Base-by-base conservation (phyloP, 495 filamentous ascomycete genomes). In the Penicillium lagena region DNA sequence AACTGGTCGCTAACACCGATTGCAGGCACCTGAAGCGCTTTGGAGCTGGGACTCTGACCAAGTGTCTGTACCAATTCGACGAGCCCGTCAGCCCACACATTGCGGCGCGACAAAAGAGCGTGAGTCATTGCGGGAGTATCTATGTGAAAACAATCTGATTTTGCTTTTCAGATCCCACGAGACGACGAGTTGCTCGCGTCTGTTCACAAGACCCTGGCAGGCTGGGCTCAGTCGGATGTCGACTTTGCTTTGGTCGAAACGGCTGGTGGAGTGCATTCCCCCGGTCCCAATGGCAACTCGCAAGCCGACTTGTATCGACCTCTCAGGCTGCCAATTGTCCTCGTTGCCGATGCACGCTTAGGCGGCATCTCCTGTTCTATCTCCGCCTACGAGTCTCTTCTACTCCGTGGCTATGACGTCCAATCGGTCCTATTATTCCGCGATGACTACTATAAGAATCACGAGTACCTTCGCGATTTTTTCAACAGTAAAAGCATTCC, bases 341-440 rank as follows among this genome's bases (percentile, higher is more conserved):
- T 90, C 4, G 71, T 89, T 9, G 84, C 80, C 8, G 86, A 90
- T 56, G 72, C 76, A 17, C 77, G 76, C 2, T 71, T 89, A 1
- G 86, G 86, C 3, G 86, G 86, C 5, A 90, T 90, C 39, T 82
- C 82, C 2, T 68, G 81, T 3, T 82, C 85, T 1, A 81, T 90
- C 14, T 86, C 83, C 0, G 85, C 86, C 1, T 88, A 78, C 48
- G 86, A 90, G 60, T 86, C 82, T 7, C 67, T 90, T 9, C 63
- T 77, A 17, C 64, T 89, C 13, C 76, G 86, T 11, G 86, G 86
- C 11, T 90, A 89, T 52, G 85, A 90, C 46, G 67, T 90, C 15
- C 75, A 81, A 41, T 70, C 73, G 4, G 75, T 89, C 0, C 53
- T 86, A 9, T 50, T 86, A 12, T 87, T 89, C 55, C 63, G 70